Evolutionary conservation across 23 red algal genomes (phyloP).

Genomic region (Gracilaria caudata): DNA sequence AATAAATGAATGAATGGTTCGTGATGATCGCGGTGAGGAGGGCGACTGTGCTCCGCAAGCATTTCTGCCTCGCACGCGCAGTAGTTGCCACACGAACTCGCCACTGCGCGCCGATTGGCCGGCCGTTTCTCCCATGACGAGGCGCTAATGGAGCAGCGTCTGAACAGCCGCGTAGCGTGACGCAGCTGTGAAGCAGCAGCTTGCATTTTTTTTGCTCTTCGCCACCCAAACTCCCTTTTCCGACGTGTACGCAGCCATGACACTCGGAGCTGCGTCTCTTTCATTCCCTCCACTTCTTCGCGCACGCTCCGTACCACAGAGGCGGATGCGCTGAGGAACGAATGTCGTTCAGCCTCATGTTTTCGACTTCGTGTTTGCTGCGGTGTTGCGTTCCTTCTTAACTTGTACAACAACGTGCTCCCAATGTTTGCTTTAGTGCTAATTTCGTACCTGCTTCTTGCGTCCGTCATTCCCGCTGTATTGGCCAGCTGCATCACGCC

Average conservation of each 20-base stretch:
- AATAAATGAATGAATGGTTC: no score
- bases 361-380: background rate
- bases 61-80: no score
- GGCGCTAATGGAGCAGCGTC: no score
- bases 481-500: background rate
- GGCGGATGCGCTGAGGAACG: background rate
- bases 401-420: background rate
- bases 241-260: background rate
- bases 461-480: background rate
- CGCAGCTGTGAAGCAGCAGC: no score
- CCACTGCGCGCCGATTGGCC: no score
- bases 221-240: background rate
- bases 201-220: background rate
- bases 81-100: no score
- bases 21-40: no score
- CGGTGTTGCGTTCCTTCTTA: background rate
- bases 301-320: background rate
- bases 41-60: no score
- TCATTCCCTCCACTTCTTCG: background rate
- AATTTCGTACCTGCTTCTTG: background rate
- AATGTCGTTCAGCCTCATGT: background rate
- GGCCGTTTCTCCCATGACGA: no score
- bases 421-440: background rate
- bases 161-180: no score
- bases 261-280: background rate